Conservation (phyloP, 257 asterid species). For the Jasminum sambac region DNA sequence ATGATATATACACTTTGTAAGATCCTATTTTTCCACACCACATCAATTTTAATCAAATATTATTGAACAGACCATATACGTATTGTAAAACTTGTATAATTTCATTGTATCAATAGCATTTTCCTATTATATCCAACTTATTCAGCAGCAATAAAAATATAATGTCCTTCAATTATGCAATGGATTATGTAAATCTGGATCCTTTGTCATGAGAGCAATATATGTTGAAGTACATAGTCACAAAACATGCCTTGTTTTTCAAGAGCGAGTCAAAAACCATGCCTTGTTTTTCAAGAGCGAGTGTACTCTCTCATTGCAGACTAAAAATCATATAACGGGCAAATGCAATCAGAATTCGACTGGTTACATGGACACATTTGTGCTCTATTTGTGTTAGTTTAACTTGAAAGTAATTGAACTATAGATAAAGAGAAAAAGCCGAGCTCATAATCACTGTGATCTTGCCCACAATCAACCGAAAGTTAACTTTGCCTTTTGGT, state of each 20-base stretch:
- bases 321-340: background rate
- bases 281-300: background rate
- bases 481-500: conserved; percentile 35
- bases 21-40: too few relatives aligned
- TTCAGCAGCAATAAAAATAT: too few relatives aligned
- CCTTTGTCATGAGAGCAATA: too few relatives aligned
- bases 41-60: too few relatives aligned
- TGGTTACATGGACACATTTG: background rate
- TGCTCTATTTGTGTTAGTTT: background rate
- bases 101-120: too few relatives aligned
- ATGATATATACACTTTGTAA: too few relatives aligned
- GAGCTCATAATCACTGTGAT: conserved; percentile 4
- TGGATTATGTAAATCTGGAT: too few relatives aligned
- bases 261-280: background rate
- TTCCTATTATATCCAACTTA: too few relatives aligned
- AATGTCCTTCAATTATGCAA: too few relatives aligned
- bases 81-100: too few relatives aligned
- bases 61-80: too few relatives aligned
- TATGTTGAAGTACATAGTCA: too few relatives aligned
- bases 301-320: background rate
- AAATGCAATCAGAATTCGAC: background rate
- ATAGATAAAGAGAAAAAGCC: conserved; percentile 13
- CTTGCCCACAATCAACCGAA: background rate
- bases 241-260: background rate
- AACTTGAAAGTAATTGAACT: background rate